Evolutionary conservation across 139 green algal species (phyloP).

Genomic region (Dunaliella primolecta): DNA sequence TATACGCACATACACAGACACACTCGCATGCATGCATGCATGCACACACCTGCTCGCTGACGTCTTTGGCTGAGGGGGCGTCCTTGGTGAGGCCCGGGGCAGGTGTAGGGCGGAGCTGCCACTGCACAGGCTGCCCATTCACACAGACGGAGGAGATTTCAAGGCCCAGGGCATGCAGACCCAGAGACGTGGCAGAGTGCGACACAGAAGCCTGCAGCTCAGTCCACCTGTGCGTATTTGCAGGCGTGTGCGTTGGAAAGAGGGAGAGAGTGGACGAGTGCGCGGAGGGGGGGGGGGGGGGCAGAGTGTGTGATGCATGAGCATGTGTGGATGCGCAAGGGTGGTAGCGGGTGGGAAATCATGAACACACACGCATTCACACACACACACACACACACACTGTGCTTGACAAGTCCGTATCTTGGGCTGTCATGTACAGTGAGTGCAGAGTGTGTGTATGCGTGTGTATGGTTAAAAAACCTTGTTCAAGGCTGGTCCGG

Average conservation of each 20-base stretch:
- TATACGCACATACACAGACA: neutral
- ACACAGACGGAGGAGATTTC: neutral
- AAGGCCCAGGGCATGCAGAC: constrained; percentile 4
- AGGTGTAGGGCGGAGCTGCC: neutral
- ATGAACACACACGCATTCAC: too few species aligned
- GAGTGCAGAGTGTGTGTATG: too few species aligned
- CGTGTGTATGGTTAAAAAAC: too few species aligned
- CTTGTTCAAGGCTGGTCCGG: too few species aligned
- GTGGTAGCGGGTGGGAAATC: too few species aligned
- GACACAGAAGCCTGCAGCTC: neutral
- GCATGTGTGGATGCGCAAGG: neutral
- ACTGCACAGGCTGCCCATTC: neutral
- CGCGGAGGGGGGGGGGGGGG: too few species aligned
- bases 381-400: too few species aligned
- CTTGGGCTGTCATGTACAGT: too few species aligned
- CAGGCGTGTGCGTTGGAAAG: neutral
- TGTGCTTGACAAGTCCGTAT: too few species aligned
- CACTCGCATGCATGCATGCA: neutral
- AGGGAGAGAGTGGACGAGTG: too few species aligned
- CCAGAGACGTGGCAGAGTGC: neutral
- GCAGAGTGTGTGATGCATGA: too few species aligned
- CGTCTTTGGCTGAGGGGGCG: neutral
- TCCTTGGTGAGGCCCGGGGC: neutral
- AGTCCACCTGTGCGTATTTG: constrained; percentile 6
- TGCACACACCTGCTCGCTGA: neutral